Base-by-base conservation (phyloP, 129 eudicot genomes). In the Tagetes patula region DNA sequence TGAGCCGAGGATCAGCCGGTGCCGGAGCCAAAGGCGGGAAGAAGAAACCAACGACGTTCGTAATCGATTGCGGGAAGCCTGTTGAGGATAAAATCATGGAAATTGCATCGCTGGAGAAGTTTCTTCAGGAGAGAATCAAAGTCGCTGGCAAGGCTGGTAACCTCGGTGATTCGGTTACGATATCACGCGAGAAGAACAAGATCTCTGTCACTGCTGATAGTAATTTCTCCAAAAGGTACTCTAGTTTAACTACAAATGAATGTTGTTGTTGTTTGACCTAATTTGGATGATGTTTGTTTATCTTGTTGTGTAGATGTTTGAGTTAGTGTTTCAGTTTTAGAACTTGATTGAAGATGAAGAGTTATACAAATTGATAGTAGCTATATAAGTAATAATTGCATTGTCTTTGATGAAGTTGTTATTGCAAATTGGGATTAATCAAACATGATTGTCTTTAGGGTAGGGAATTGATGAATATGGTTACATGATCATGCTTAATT, bases 41-140 rank as follows among this genome's bases (percentile, higher is more conserved):
- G 81, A 81, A 82, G 68, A 77, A 77, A 56, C n/a, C 63, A 5
- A 71, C 46, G 3, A 82, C 73, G 4, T 82, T 72, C 59, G 72
- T 72, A 2, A 82, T 82, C 5, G 82, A 82, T 68, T 82, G 82
- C 41, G 85, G 85, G 46, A 82, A 82, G 82, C 85, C 85, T 8
- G 85, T 82, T 39, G 82, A 82, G 65, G 85, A 82, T 46, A 82
- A 82, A 75, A 82, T 20, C 27, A 20, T 20, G 27, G 27, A 20
- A 20, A 20, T 20, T 20, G 27, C 27, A 20, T 20, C 27, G 6
- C 72, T 82, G 5, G 85, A 77, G 45, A 82, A 82, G 73, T 82
- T 82, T 60, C 85, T 82, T 69, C 82, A 82, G 73, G 85, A 82
- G 42, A 70, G 85, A 5, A 82, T 82, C 39, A 82, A 82, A 71